Percentiles rank a stretch among this genome's conserved stretches.
Evolutionary conservation across 2,329 filamentous ascomycete species (phyloP).

Genomic region (Diaporthe sp.): DNA sequence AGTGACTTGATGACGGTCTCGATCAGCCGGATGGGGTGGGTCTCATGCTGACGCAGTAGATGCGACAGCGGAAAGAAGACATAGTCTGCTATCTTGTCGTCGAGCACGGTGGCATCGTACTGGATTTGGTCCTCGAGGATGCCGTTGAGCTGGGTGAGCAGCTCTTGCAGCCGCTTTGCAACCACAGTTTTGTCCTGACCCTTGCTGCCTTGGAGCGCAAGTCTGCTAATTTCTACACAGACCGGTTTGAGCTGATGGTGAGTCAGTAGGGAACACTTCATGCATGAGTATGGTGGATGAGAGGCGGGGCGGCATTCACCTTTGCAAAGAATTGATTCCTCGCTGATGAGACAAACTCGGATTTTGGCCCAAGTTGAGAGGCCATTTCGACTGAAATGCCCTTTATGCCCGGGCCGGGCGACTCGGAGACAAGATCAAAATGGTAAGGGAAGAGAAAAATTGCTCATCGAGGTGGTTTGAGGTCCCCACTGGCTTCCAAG

Average conservation of each 20-base stretch:
- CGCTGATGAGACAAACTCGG: slow-evolving; percentile 42
- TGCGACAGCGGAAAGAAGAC: slow-evolving; percentile 93
- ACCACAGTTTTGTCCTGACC: slow-evolving; percentile 49
- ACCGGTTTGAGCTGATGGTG: slow-evolving; percentile 70
- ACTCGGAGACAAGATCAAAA: background rate
- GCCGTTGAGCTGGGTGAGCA: slow-evolving; percentile 58
- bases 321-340: slow-evolving; percentile 45
- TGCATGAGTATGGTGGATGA: background rate
- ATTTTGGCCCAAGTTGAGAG: slow-evolving; percentile 33
- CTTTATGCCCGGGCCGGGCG: slow-evolving; percentile 23
- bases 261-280: background rate
- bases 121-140: slow-evolving; percentile 60
- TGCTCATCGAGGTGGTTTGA: background rate
- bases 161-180: slow-evolving; percentile 58
- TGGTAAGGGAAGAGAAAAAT: too few species aligned
- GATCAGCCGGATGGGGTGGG: slow-evolving; percentile 77
- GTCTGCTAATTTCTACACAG: slow-evolving; percentile 71
- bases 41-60: slow-evolving; percentile 81
- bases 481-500: background rate
- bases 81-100: slow-evolving; percentile 91
- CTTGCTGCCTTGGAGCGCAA: slow-evolving; percentile 63
- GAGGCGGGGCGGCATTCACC: slow-evolving; percentile 32
- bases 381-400: slow-evolving; percentile 31
- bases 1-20: slow-evolving; percentile 85
- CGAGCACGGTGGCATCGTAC: slow-evolving; percentile 66